Percentiles rank a stretch among this genome's conserved stretches.
phyloP scores from a whole-genome alignment of 2,329 filamentous ascomycete genomes.

The Helminthosporium solani region DNA sequence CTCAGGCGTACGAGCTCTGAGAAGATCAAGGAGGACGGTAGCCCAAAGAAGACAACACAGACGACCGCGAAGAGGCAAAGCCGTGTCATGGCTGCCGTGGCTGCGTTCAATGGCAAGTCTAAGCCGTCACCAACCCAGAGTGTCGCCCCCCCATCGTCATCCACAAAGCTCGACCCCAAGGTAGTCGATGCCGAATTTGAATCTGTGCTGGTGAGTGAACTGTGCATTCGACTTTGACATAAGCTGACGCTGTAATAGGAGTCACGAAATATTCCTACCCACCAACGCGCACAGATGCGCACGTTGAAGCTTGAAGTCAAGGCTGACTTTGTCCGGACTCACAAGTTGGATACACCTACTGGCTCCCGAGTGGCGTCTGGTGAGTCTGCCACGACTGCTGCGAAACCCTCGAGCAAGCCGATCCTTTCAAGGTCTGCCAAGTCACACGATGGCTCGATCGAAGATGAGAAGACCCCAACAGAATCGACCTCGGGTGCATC shows the following conservation, averaged over 20 bases:
- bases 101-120: slow-evolving; percentile 58
- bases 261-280: slow-evolving; percentile 87
- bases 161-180: slow-evolving; percentile 51
- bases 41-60: slow-evolving; percentile 14
- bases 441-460: slow-evolving; percentile 30
- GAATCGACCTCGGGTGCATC: slow-evolving; percentile 24
- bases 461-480: slow-evolving; percentile 19
- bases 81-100: slow-evolving; percentile 65
- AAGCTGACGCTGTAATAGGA: slow-evolving; percentile 61
- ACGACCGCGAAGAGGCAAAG: slow-evolving; percentile 46
- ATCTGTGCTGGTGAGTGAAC: slow-evolving; percentile 55
- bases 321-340: slow-evolving; percentile 89
- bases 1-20: slow-evolving; percentile 35
- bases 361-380: slow-evolving; percentile 50
- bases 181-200: slow-evolving; percentile 65
- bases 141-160: slow-evolving; percentile 17
- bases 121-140: slow-evolving; percentile 38
- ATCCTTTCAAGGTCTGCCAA: slow-evolving; percentile 44
- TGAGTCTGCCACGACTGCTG: slow-evolving; percentile 33
- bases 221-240: neutral
- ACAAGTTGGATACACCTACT: slow-evolving; percentile 64
- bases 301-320: slow-evolving; percentile 87
- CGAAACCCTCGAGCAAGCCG: slow-evolving; percentile 45
- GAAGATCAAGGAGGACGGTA: slow-evolving; percentile 17
- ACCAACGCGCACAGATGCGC: slow-evolving; percentile 93